Evolutionary conservation across 805 yeast species (phyloP).

Genomic region (Wickerhamiella qilinensis): DNA sequence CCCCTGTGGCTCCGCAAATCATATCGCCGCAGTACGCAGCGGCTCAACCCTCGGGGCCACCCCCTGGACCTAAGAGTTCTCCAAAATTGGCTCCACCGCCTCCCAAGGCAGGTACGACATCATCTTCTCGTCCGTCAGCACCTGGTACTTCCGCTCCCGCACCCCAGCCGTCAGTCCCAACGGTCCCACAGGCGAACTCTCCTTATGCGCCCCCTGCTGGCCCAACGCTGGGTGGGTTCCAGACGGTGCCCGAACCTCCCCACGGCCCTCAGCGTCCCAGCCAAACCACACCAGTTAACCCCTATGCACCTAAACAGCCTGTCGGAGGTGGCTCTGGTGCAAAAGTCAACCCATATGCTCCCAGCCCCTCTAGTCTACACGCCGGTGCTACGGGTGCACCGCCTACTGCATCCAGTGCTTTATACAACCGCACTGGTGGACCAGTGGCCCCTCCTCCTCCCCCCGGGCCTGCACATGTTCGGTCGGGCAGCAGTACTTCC

Average conservation of each 20-base stretch:
- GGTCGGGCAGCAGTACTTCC: too few species aligned
- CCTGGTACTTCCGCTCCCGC: not conserved
- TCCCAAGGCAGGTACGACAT: slow-evolving; percentile 3
- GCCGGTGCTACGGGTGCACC: too few species aligned
- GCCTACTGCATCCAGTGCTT: slow-evolving; percentile 1
- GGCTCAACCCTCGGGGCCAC: slow-evolving; percentile 7
- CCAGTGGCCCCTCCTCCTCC: too few species aligned
- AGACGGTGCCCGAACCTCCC: not conserved
- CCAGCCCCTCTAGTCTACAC: too few species aligned
- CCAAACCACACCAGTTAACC: not conserved
- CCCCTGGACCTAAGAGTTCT: slow-evolving; percentile 1
- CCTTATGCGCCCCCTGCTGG: not conserved
- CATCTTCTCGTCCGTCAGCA: not conserved
- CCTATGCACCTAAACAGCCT: too few species aligned
- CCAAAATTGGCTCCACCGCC: slow-evolving; percentile 1
- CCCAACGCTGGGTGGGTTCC: not conserved
- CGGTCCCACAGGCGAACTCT: not conserved
- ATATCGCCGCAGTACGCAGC: slow-evolving; percentile 4
- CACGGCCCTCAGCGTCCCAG: slow-evolving; percentile 1
- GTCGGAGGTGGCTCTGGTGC: too few species aligned
- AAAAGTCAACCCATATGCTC: too few species aligned
- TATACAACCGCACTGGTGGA: too few species aligned
- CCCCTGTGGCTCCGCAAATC: slow-evolving; percentile 13
- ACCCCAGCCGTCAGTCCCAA: not conserved
- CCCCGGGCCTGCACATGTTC: too few species aligned